phyloP scores from a whole-genome alignment of 768 basidiomycete species.

The Amanita muscaria region DNA sequence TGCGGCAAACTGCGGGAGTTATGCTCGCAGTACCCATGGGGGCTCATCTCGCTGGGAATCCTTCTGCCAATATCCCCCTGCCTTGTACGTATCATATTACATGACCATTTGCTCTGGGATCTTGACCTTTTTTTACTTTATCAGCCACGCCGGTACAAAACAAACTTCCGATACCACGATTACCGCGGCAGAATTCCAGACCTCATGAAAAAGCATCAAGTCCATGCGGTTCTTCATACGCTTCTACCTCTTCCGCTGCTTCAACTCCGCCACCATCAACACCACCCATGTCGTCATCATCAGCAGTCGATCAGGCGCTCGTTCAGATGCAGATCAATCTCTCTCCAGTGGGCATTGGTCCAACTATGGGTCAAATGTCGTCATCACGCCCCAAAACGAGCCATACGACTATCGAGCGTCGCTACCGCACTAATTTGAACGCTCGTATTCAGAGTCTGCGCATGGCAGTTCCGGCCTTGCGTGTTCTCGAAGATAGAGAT shows the following conservation, averaged over 20 bases:
- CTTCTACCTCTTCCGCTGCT: slow-evolving; percentile 34
- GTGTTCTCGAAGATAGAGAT: slow-evolving; percentile 60
- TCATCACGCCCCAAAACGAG: slow-evolving; percentile 65
- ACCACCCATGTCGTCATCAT: background rate
- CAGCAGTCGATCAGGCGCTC: background rate
- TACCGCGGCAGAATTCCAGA: slow-evolving; percentile 20
- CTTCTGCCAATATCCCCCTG: slow-evolving; percentile 1
- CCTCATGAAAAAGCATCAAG: slow-evolving; percentile 17
- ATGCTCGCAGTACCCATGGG: slow-evolving; percentile 40
- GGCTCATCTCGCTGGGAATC: slow-evolving; percentile 24
- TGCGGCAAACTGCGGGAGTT: slow-evolving; percentile 48
- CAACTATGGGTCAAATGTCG: slow-evolving; percentile 6
- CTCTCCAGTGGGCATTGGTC: background rate
- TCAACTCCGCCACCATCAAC: slow-evolving; percentile 25
- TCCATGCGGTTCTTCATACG: slow-evolving; percentile 32
- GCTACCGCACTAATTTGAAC: slow-evolving; percentile 84
- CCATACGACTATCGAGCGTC: slow-evolving; percentile 83
- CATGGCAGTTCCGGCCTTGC: slow-evolving; percentile 75
- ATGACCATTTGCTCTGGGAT: background rate
- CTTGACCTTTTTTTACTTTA: slow-evolving; percentile 5
- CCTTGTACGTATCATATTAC: slow-evolving; percentile 20
- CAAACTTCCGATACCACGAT: slow-evolving; percentile 32
- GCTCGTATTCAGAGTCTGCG: slow-evolving; percentile 77
- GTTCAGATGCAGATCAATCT: background rate
- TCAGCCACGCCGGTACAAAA: slow-evolving; percentile 16